Evolutionary conservation across 148 eudicot genomes (phyloP), one percentile per base, ranked within the genome.

Genomic region (Chenopodium berlandieri): DNA sequence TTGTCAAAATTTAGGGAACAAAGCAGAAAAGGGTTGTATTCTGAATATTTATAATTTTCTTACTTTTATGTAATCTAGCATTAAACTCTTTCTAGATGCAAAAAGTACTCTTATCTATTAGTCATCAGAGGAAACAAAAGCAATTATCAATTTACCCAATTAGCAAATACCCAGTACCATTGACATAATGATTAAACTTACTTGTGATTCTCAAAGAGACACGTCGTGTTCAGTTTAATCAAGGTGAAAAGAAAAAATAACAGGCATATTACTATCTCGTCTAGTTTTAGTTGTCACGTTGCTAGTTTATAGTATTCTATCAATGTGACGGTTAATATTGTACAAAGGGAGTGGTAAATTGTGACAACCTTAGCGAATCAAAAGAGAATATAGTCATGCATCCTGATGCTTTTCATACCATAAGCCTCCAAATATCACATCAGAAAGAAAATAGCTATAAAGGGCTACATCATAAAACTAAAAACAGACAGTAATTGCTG

Each of bases 181-280:
- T 73, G 16, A 22, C 40, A 79, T 72, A 44, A 83, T 79, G 75
- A 75, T 78, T 54, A 20, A 79, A 30, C 52, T 63, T 10, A 75
- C 67, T 73, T 62, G 79, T 84, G 86, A 80, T 64, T 71, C 68
- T 69, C 4, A 64, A 80, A 56, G 46, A 70, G 80, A 70, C 73
- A 76, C 60, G 80, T 80, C 73, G 17, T 63, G 7, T 48, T 12
- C 54, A 50, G 54, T 50, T 48, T 50, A 12, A 12, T 50, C 16
- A 50, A 48, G 52, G 52, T 48, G 52, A 48, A 48, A 6, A 37
- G 40, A 37, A 6, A 40, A 40, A 40, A 4, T 40, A 40, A 40
- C 8, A 40, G 44, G 6, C 5, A 40, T 40, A 40, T 40, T 40
- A 40, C 7, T 40, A 40, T 40, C 8, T 40, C 5, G 44, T 40